These are phyloP conservation scores for Fusarium sublunatum DNA, from an alignment of 2,329 filamentous ascomycete species.

Conservation along the genomic window DNA sequence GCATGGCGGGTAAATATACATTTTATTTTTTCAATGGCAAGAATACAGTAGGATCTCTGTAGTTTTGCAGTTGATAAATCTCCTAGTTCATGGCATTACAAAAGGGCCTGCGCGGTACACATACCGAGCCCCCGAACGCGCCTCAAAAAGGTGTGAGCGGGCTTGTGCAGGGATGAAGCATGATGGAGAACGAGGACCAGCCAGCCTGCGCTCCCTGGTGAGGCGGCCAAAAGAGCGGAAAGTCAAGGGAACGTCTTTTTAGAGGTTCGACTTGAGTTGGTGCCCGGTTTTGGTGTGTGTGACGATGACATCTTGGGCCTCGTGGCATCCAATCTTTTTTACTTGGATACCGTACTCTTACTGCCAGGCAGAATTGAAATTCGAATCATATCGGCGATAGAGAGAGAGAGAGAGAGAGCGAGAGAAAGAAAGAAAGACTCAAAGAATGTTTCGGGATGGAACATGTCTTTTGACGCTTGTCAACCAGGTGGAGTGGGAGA, in stretches of 20 bases:
- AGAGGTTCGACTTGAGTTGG: slow-evolving; percentile 12
- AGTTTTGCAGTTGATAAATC: not conserved
- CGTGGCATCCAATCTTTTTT: slow-evolving; percentile 38
- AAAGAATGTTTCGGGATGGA: slow-evolving; percentile 22
- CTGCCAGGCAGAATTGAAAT: too few relatives aligned
- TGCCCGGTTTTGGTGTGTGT: slow-evolving; percentile 28
- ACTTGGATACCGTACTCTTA: too few relatives aligned
- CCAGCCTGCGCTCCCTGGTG: slow-evolving; percentile 17
- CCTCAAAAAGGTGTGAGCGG: slow-evolving; percentile 36
- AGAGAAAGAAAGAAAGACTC: too few relatives aligned
- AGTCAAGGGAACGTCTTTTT: slow-evolving; percentile 5
- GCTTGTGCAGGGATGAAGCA: slow-evolving; percentile 24
- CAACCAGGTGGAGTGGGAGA: slow-evolving; percentile 34
- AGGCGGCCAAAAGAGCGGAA: slow-evolving; percentile 22
- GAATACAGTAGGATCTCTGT: not conserved
- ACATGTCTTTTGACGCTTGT: slow-evolving; percentile 32
- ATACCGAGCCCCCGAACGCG: slow-evolving; percentile 8
- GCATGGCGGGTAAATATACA: not conserved
- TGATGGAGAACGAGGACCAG: slow-evolving; percentile 24
- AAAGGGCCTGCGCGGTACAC: not conserved
- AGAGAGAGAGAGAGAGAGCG: too few relatives aligned
- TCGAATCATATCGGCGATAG: too few relatives aligned
- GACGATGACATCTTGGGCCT: slow-evolving; percentile 41
- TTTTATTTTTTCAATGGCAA: not conserved
- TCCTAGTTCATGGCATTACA: not conserved